phyloP scores from a whole-genome alignment of 1,139 yeast species.

The Meyerozyma elateridarum region DNA sequence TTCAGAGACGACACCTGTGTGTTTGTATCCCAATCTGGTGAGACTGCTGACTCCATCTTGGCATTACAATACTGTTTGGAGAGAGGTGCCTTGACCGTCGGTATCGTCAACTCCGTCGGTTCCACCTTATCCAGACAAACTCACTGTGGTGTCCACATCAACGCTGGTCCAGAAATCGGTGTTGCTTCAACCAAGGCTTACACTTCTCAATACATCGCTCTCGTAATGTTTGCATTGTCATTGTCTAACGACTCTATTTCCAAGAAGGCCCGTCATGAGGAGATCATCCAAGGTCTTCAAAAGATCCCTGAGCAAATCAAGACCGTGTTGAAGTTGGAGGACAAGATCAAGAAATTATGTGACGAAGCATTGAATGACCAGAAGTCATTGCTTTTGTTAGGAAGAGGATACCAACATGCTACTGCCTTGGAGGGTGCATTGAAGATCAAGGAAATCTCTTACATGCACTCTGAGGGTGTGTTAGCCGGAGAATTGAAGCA shows the following conservation, averaged over 20 bases:
- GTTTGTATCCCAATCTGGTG: slow-evolving; percentile 98
- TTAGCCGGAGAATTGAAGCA: slow-evolving; percentile 98
- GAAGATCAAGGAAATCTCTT: slow-evolving; percentile 96
- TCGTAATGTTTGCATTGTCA: slow-evolving; percentile 94
- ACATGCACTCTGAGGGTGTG: slow-evolving; percentile 99
- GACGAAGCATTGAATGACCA: slow-evolving; percentile 67
- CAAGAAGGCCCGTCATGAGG: slow-evolving; percentile 66
- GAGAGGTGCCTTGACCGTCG: slow-evolving; percentile 95
- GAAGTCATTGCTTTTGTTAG: slow-evolving; percentile 83
- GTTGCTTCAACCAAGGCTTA: slow-evolving; percentile 99
- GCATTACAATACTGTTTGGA: slow-evolving; percentile 95
- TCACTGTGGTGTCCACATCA: slow-evolving; percentile 98
- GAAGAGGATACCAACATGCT: slow-evolving; percentile 97
- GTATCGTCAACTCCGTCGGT: slow-evolving; percentile 91
- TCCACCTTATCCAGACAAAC: slow-evolving; percentile 94
- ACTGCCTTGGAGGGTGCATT: slow-evolving; percentile 98
- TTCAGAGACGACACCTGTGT: slow-evolving; percentile 98
- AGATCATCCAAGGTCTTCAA: slow-evolving; percentile 82
- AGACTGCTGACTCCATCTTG: slow-evolving; percentile 97
- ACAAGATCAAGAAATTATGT: slow-evolving; percentile 71
- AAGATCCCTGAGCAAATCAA: slow-evolving; percentile 83
- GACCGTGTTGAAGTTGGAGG: slow-evolving; percentile 69
- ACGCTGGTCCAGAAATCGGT: slow-evolving; percentile 99
- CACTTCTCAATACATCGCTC: slow-evolving; percentile 95
- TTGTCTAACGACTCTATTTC: slow-evolving; percentile 89